Evolutionary conservation across 108 stramenopile genomes (phyloP), one percentile per base, ranked within the genome.

Genomic region (Cyclostephanos invisitatus): DNA sequence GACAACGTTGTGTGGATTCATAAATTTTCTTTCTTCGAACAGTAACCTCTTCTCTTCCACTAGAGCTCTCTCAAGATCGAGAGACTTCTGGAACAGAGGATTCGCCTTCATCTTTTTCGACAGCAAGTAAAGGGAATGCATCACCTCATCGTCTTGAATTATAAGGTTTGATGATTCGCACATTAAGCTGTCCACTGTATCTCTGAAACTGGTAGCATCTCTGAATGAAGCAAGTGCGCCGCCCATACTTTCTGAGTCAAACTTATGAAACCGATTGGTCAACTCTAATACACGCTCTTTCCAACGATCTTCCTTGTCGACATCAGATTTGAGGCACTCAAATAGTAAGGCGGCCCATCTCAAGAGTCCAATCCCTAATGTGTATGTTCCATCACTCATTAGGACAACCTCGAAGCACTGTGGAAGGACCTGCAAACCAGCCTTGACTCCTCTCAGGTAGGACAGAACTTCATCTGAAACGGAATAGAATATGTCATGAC

Each of bases 331-430:
- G 54, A 92, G 64, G 12, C 80, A 67, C 40, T 92, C 86, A 62
- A 87, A 90, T 3, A 92, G 67, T 20, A 92, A 66, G 20, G 87
- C 81, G 55, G 79, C 86, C 91, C 91, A 92, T 28, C 87, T 75
- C 27, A 92, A 66, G 12, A 85, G 76, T 25, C 77, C 81, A 18
- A 79, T 79, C 54, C 91, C 91, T 8, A 84, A 58, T 59, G 84
- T 85, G 51, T 83, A 77, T 1, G 85, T 86, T 10, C 87, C 87
- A 38, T 79, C 78, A 53, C 88, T 89, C 69, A 84, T 79, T 22
- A 86, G 36, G 7, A 56, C 57, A 11, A 92, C 86, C 7, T 73
- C 77, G n/a, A 86, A 38, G 18, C 62, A 81, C 25, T 83, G 80
- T 20, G 86, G 79, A 14, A 85, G 82, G 21, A 85, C 64, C 42